These are phyloP conservation scores for Pythium dissimile DNA, from an alignment of 352 stramenopile genomes.

Conservation along the genomic window DNA sequence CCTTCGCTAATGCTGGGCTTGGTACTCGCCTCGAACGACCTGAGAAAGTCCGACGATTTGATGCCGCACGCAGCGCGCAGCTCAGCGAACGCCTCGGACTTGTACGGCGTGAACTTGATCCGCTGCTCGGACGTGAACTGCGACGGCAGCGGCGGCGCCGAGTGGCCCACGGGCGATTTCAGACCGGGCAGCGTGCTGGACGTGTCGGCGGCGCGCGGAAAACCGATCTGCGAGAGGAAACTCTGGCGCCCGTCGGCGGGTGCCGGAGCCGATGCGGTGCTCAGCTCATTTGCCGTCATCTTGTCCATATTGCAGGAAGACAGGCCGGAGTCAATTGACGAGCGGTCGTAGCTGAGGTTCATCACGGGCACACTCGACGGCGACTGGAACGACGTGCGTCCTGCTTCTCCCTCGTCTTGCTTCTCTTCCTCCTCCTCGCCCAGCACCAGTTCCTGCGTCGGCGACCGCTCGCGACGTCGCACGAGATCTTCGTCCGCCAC, in stretches of 20 bases:
- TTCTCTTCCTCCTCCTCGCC: constrained; percentile 16
- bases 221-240: constrained; percentile 23
- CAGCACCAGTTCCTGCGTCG: constrained; percentile 41
- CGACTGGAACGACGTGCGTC: constrained; percentile 3
- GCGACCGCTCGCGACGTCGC: constrained; percentile 37
- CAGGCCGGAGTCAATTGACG: not conserved
- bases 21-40: constrained; percentile 76
- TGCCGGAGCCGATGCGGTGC: too few relatives aligned
- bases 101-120: constrained; percentile 78
- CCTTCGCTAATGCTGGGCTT: constrained; percentile 90
- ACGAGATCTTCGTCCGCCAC: constrained; percentile 63
- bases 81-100: constrained; percentile 66
- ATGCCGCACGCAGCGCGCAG: constrained; percentile 72
- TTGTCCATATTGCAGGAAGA: too few relatives aligned
- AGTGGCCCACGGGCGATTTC: constrained; percentile 4
- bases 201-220: constrained; percentile 10
- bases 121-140: constrained; percentile 26
- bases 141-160: not conserved
- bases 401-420: constrained; percentile 2
- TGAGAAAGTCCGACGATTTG: constrained; percentile 53
- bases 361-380: constrained; percentile 12
- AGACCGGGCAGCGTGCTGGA: constrained; percentile 7
- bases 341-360: constrained; percentile 7
- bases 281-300: too few relatives aligned
- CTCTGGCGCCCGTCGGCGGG: constrained; percentile 1